A percentile compares a stretch with the other conserved stretches of the same genome.
These are phyloP conservation scores for Xylariaceae sp. DNA, from an alignment of 2,329 filamentous ascomycete genomes.

Conservation along the genomic window DNA sequence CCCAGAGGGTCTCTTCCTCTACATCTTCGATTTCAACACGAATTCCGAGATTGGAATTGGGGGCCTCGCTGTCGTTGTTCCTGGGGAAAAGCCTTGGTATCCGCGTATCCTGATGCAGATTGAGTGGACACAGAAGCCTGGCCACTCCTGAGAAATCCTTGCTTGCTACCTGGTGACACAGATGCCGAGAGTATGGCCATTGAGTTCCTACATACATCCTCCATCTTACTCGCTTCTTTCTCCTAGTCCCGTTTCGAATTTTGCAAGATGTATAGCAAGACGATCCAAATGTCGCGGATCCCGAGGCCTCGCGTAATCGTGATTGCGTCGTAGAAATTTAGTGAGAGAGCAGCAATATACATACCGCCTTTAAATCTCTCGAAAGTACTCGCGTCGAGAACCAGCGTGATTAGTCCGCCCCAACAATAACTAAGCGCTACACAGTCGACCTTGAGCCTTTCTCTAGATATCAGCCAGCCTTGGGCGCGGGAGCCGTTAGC, in stretches of 20 bases:
- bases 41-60: background rate
- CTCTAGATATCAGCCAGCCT: background rate
- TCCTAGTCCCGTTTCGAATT: slow-evolving; percentile 14
- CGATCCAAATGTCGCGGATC: slow-evolving; percentile 19
- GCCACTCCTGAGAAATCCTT: background rate
- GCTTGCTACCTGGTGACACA: background rate
- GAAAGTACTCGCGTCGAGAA: slow-evolving; percentile 4
- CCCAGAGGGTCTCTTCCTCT: background rate
- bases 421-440: slow-evolving; percentile 30
- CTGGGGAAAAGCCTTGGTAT: background rate
- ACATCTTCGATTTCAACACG: background rate
- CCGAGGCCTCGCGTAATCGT: slow-evolving; percentile 9
- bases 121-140: background rate
- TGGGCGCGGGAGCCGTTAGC: too few species aligned
- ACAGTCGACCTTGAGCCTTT: slow-evolving; percentile 2
- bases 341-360: background rate
- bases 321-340: slow-evolving; percentile 19
- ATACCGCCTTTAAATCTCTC: background rate
- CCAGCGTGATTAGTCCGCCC: slow-evolving; percentile 14
- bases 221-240: slow-evolving; percentile 6
- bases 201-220: background rate
- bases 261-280: slow-evolving; percentile 9
- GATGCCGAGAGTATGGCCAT: slow-evolving; percentile 6
- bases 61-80: too few species aligned
- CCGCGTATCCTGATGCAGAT: too few species aligned